Evolutionary conservation across 169 alveolate species (phyloP).

Genomic region (Babesia sp.): DNA sequence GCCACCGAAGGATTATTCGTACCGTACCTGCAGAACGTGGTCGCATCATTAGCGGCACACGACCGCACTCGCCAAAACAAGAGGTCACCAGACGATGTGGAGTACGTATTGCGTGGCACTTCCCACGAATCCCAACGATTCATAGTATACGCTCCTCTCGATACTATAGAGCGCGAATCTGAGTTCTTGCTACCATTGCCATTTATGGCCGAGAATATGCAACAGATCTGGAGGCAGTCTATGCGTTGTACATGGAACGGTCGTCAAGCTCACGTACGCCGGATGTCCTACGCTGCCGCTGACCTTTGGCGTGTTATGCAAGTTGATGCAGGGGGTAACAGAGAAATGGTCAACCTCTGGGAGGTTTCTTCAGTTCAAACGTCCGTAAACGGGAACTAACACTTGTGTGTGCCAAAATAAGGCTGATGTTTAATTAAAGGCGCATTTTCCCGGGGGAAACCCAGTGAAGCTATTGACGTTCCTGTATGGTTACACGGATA

Average conservation of each 20-base stretch:
- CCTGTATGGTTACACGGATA: no score
- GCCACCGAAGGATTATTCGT: constrained; percentile 12
- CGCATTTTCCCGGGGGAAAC: no score
- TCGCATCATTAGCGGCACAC: background rate
- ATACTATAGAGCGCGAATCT: background rate
- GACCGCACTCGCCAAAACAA: background rate
- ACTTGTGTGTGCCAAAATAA: no score
- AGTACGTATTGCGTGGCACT: background rate
- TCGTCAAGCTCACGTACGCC: background rate
- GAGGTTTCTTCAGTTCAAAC: constrained; percentile 1
- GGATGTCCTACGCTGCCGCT: constrained; percentile 14
- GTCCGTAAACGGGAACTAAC: no score
- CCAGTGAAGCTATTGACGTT: no score
- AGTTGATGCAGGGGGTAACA: constrained; percentile 1
- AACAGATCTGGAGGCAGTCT: background rate
- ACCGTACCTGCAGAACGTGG: constrained; percentile 6
- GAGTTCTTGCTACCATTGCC: constrained; percentile 19
- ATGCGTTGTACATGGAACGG: background rate
- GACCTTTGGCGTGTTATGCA: constrained; percentile 23
- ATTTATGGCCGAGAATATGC: constrained; percentile 11
- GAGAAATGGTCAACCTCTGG: constrained; percentile 26
- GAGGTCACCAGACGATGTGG: background rate
- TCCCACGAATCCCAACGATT: constrained; percentile 3
- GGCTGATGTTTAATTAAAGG: no score
- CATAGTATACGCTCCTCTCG: constrained; percentile 37